Conservation (phyloP, 2,329 filamentous ascomycete species). For the Epichloe festucae region DNA sequence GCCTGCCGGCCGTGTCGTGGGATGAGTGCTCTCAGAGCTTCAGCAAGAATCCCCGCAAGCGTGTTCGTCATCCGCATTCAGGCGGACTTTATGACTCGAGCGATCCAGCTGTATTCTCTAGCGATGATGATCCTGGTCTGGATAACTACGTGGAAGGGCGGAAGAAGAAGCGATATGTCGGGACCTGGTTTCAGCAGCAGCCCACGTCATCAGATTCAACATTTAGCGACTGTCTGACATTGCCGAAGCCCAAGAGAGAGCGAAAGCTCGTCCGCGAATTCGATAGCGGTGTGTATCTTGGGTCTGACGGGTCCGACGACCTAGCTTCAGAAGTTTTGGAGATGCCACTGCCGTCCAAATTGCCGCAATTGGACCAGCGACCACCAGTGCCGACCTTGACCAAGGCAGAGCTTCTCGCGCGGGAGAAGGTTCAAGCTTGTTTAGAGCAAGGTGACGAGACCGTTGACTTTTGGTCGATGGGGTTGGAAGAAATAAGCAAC, state of each 20-base stretch:
- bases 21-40: conserved; percentile 26
- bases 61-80: conserved; percentile 18
- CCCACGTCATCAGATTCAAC: conserved; percentile 36
- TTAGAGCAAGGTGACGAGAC: conserved; percentile 45
- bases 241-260: conserved; percentile 26
- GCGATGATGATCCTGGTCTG: conserved; percentile 54
- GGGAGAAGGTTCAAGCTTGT: conserved; percentile 34
- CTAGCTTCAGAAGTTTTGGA: conserved; percentile 18
- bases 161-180: conserved; percentile 50
- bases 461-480: conserved; percentile 48
- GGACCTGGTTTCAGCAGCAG: conserved; percentile 55
- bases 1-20: conserved; percentile 25
- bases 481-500: conserved; percentile 40
- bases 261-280: conserved; percentile 44
- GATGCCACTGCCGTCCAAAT: conserved; percentile 19
- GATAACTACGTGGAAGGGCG: conserved; percentile 49
- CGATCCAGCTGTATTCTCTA: conserved; percentile 59
- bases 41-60: conserved; percentile 27
- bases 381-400: conserved; percentile 19
- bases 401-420: conserved; percentile 30
- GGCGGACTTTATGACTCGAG: conserved; percentile 44
- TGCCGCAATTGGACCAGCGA: conserved; percentile 24
- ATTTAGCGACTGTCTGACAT: conserved; percentile 26
- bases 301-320: conserved; percentile 41
- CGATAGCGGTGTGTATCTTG: conserved; percentile 60